These are phyloP conservation scores for Alternaria burnsii DNA, from an alignment of 2,329 filamentous ascomycete genomes.

Conservation along the genomic window DNA sequence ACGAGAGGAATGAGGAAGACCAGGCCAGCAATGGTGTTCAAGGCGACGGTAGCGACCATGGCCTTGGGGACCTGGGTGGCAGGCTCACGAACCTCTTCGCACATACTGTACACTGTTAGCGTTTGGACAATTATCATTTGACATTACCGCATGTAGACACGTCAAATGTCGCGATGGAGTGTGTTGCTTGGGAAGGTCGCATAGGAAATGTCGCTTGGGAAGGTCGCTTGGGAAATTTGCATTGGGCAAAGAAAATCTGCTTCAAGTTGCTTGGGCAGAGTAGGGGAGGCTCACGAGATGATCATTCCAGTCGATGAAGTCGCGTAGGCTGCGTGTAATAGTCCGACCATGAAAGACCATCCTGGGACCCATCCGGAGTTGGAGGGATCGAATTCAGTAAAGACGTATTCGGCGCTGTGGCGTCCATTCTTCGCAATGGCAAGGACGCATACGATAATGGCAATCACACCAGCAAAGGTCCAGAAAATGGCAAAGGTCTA, in stretches of 20 bases:
- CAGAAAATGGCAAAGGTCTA: slow-evolving; percentile 77
- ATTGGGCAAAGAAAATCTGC: slow-evolving; percentile 24
- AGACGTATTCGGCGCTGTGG: slow-evolving; percentile 68
- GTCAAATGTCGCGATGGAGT: slow-evolving; percentile 30
- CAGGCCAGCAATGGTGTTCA: slow-evolving; percentile 73
- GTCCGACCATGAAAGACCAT: slow-evolving; percentile 77
- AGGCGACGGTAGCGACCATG: slow-evolving; percentile 71
- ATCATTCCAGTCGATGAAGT: slow-evolving; percentile 83
- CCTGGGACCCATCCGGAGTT: slow-evolving; percentile 74
- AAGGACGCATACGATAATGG: slow-evolving; percentile 69
- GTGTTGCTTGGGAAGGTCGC: slow-evolving; percentile 26
- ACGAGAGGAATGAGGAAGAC: slow-evolving; percentile 74
- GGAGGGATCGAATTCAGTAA: slow-evolving; percentile 70
- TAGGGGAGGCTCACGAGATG: slow-evolving; percentile 67
- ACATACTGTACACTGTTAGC: slow-evolving; percentile 66
- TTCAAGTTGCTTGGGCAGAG: slow-evolving; percentile 45
- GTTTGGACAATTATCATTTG: slow-evolving; percentile 17
- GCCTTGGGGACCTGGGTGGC: slow-evolving; percentile 75
- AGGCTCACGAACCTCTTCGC: slow-evolving; percentile 74
- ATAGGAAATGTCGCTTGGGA: slow-evolving; percentile 25
- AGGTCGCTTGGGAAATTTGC: slow-evolving; percentile 32
- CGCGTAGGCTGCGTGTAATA: slow-evolving; percentile 76
- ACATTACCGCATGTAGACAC: slow-evolving; percentile 27
- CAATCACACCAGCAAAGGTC: slow-evolving; percentile 75
- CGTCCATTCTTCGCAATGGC: slow-evolving; percentile 75